Evolutionary conservation across 1,284 basidiomycete species (phyloP).

Genomic region (Irpex sp.): DNA sequence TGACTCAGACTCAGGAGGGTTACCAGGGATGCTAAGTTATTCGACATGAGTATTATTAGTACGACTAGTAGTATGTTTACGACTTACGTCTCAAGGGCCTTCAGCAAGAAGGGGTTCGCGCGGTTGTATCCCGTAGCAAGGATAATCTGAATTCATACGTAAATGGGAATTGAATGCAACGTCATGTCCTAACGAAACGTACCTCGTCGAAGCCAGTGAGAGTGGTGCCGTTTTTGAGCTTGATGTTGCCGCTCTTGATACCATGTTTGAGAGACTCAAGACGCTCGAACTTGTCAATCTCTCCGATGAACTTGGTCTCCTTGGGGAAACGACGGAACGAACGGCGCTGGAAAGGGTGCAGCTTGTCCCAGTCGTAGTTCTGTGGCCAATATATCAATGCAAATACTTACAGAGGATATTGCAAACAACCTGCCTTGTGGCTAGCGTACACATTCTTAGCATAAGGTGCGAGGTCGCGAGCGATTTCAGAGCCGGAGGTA

Average conservation of each 20-base stretch:
- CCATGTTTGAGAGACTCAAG: conserved; percentile 9
- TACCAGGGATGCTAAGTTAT: background rate
- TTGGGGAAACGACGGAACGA: conserved; percentile 9
- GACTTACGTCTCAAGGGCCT: background rate
- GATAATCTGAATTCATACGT: background rate
- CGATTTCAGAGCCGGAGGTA: conserved; percentile 7
- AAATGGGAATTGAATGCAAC: no score
- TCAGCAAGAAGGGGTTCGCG: conserved; percentile 1
- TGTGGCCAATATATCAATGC: background rate
- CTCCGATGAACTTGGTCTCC: conserved; percentile 1
- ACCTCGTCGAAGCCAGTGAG: conserved; percentile 19
- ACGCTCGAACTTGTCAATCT: conserved; percentile 11
- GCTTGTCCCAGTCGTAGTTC: conserved; percentile 10
- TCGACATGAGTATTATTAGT: background rate
- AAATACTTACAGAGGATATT: background rate
- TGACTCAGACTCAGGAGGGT: background rate
- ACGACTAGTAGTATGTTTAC: background rate
- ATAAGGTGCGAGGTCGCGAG: conserved; percentile 8
- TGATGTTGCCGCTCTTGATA: conserved; percentile 13
- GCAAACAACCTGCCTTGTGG: background rate
- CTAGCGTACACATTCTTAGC: conserved; percentile 9
- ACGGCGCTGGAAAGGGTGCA: conserved; percentile 11
- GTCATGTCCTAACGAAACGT: background rate
- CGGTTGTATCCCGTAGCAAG: conserved; percentile 5
- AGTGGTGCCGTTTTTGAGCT: conserved; percentile 19